These are phyloP conservation scores for Fraxinus albicans DNA, from an alignment of 305 asterid species.

Conservation along the genomic window DNA sequence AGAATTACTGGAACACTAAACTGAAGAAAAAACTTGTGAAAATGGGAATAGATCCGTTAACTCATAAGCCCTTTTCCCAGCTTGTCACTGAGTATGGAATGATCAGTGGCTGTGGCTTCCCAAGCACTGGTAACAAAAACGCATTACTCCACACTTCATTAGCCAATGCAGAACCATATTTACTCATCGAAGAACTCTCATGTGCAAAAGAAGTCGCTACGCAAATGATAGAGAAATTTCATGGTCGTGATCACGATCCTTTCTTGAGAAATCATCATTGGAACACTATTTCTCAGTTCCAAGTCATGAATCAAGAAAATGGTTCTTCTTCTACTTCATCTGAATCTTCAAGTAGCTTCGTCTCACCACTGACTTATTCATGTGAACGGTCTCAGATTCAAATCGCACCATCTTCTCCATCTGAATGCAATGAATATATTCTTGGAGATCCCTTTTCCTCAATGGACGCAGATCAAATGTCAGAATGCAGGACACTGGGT, in stretches of 20 bases:
- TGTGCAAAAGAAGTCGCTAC: conserved; percentile 13
- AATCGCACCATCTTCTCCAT: conserved; percentile 31
- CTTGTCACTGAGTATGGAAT: conserved; percentile 67
- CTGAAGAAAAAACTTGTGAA: conserved; percentile 82
- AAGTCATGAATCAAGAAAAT: neutral
- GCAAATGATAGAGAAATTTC: conserved; percentile 23
- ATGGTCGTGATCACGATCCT: neutral
- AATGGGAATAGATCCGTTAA: conserved; percentile 87
- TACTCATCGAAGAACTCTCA: conserved; percentile 17
- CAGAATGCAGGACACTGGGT: conserved; percentile 25
- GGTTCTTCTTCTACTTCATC: conserved; percentile 33
- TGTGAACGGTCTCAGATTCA: conserved; percentile 38
- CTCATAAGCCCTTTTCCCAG: conserved; percentile 96
- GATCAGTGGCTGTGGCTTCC: conserved; percentile 44
- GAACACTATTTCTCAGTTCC: neutral
- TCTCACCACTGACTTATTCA: conserved; percentile 34
- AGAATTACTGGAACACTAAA: conserved; percentile 97
- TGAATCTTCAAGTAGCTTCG: conserved; percentile 36
- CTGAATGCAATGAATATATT: conserved; percentile 42
- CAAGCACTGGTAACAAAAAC: conserved; percentile 38
- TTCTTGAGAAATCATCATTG: conserved; percentile 7
- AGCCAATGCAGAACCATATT: conserved; percentile 16
- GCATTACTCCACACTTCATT: conserved; percentile 29
- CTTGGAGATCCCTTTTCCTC: conserved; percentile 30
- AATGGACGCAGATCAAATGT: conserved; percentile 16